Percentiles rank a stretch among this genome's conserved stretches.
Evolutionary conservation across 2,329 filamentous ascomycete genomes (phyloP).

Genomic region (Mycosphaerella sp.): DNA sequence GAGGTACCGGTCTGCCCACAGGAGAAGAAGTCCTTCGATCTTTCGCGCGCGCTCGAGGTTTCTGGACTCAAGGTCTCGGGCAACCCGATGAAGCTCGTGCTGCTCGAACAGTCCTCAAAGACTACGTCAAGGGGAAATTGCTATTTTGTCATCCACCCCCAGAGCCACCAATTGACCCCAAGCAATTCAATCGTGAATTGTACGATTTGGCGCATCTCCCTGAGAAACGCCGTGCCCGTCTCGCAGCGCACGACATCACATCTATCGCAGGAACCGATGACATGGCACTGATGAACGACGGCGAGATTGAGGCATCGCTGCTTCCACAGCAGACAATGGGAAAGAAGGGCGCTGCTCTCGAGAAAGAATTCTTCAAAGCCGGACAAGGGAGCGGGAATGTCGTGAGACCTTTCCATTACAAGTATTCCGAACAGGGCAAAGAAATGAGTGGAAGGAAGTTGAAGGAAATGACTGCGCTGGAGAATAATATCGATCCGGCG

Average conservation of each 20-base stretch:
- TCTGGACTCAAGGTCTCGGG: slow-evolving; percentile 75
- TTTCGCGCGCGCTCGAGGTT: slow-evolving; percentile 84
- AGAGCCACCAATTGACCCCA: slow-evolving; percentile 57
- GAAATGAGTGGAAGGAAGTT: slow-evolving; percentile 77
- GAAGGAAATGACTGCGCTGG: slow-evolving; percentile 70
- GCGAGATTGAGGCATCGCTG: background rate
- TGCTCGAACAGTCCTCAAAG: slow-evolving; percentile 83
- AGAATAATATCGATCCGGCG: slow-evolving; percentile 75
- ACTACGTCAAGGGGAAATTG: slow-evolving; percentile 95
- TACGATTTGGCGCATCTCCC: slow-evolving; percentile 81
- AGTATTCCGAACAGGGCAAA: slow-evolving; percentile 83
- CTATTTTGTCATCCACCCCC: slow-evolving; percentile 80
- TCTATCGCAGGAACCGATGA: slow-evolving; percentile 34
- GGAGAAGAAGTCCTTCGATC: slow-evolving; percentile 77
- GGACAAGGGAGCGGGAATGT: slow-evolving; percentile 58
- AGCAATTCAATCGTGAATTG: slow-evolving; percentile 79
- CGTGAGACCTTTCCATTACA: slow-evolving; percentile 77
- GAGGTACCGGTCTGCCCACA: slow-evolving; percentile 80
- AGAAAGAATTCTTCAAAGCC: slow-evolving; percentile 81
- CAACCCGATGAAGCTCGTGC: slow-evolving; percentile 92
- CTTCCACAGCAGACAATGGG: slow-evolving; percentile 48
- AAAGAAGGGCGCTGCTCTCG: slow-evolving; percentile 67
- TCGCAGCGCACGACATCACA: slow-evolving; percentile 46
- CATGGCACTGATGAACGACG: slow-evolving; percentile 40
- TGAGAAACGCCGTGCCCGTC: slow-evolving; percentile 65